Conservation (phyloP, 305 asterid genomes). For the Plantago coronopus region DNA sequence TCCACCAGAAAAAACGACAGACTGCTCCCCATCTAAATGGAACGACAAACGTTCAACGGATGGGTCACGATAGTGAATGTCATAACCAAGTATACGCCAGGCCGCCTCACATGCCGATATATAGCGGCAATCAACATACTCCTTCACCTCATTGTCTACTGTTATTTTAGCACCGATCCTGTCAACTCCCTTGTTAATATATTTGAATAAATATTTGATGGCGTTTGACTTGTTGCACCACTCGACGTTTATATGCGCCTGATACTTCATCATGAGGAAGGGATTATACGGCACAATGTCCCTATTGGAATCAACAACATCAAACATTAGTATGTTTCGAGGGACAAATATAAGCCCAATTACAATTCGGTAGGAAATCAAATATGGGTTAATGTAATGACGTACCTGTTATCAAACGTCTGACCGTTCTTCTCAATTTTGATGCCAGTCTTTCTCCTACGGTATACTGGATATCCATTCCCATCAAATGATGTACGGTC, state of each 20-base stretch:
- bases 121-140: not conserved
- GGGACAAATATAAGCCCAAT: not conserved
- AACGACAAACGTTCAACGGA: not conserved
- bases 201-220: not conserved
- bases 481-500: too few relatives aligned
- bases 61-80: not conserved
- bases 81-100: not conserved
- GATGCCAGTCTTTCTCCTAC: too few relatives aligned
- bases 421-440: not conserved
- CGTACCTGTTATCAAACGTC: not conserved
- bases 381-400: not conserved
- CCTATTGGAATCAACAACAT: too few relatives aligned
- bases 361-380: not conserved
- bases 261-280: not conserved
- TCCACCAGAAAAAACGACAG: not conserved
- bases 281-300: too few relatives aligned
- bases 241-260: not conserved
- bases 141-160: not conserved
- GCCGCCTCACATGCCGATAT: not conserved
- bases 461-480: too few relatives aligned
- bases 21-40: not conserved
- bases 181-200: not conserved
- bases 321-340: not conserved
- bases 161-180: not conserved
- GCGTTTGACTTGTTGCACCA: not conserved